Percentiles rank a stretch among this genome's conserved stretches.
These are phyloP conservation scores for Diplodia corticola DNA, from an alignment of 2,329 filamentous ascomycete species.

Conservation along the genomic window DNA sequence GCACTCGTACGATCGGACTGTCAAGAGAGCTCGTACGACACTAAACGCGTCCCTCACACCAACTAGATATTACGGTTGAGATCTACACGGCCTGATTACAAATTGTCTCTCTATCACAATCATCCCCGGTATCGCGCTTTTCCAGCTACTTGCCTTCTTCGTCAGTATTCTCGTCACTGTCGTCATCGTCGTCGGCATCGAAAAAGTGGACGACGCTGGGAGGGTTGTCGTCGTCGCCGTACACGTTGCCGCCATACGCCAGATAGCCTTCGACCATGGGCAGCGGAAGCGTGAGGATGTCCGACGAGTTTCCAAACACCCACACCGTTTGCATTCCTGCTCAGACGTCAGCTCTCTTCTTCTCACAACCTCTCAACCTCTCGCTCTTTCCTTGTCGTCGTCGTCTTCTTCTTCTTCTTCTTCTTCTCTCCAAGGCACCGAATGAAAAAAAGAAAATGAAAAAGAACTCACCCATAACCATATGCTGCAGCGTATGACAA, in stretches of 20 bases:
- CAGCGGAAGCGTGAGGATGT: slow-evolving; percentile 40
- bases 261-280: slow-evolving; percentile 46
- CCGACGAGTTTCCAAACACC: slow-evolving; percentile 46
- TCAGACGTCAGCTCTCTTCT: not conserved
- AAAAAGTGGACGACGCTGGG: slow-evolving; percentile 24
- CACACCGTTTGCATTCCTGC: slow-evolving; percentile 49
- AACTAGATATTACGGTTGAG: too few species aligned
- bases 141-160: not conserved
- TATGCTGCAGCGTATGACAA: slow-evolving; percentile 60
- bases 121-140: not conserved
- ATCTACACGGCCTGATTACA: not conserved
- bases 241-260: slow-evolving; percentile 46
- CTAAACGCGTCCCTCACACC: too few species aligned
- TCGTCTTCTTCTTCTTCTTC: too few species aligned
- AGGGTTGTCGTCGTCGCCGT: slow-evolving; percentile 34
- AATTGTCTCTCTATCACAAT: not conserved
- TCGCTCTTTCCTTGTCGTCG: not conserved
- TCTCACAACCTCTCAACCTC: not conserved
- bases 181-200: not conserved
- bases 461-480: slow-evolving; percentile 52
- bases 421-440: too few species aligned
- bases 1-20: too few species aligned
- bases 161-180: not conserved
- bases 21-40: too few species aligned
- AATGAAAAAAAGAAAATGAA: not conserved